Percentiles rank a stretch among this genome's conserved stretches.
Evolutionary conservation across 306 rosid species (phyloP).

Genomic region (Vigna trinervia): DNA sequence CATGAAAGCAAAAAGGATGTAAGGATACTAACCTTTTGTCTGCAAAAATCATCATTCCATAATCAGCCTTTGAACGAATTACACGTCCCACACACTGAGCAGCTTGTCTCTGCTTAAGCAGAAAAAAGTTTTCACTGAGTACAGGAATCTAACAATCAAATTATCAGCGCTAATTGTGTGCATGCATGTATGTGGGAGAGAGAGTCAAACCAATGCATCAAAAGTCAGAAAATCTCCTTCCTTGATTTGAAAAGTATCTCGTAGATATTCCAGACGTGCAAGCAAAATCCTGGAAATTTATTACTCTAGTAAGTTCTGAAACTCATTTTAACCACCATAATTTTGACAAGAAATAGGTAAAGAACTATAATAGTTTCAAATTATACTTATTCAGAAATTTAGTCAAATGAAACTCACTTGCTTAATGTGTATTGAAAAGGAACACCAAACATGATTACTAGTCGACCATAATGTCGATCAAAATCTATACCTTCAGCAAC

Average conservation of each 20-base stretch:
- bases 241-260: slow-evolving; percentile 92
- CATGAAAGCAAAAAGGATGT: slow-evolving; percentile 1
- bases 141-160: slow-evolving; percentile 27
- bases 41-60: slow-evolving; percentile 99
- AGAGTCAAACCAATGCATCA: slow-evolving; percentile 81
- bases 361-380: slow-evolving; percentile 19
- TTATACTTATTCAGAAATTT: slow-evolving; percentile 13
- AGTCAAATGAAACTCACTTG: slow-evolving; percentile 67
- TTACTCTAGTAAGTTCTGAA: slow-evolving; percentile 20
- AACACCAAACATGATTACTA: slow-evolving; percentile 93
- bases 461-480: slow-evolving; percentile 91
- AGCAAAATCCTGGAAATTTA: slow-evolving; percentile 78
- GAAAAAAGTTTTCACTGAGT: slow-evolving; percentile 3
- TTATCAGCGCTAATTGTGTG: background rate
- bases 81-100: slow-evolving; percentile 99
- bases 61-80: slow-evolving; percentile 96
- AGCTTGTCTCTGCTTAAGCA: slow-evolving; percentile 84
- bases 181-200: background rate
- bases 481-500: slow-evolving; percentile 95
- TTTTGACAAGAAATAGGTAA: background rate
- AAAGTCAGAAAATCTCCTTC: slow-evolving; percentile 96
- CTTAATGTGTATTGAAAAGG: slow-evolving; percentile 94
- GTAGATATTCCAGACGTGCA: slow-evolving; percentile 81
- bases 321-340: slow-evolving; percentile 17
- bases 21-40: slow-evolving; percentile 75